Evolutionary conservation across 345 rosid genomes (phyloP).

Genomic region (Barbarea vulgaris): DNA sequence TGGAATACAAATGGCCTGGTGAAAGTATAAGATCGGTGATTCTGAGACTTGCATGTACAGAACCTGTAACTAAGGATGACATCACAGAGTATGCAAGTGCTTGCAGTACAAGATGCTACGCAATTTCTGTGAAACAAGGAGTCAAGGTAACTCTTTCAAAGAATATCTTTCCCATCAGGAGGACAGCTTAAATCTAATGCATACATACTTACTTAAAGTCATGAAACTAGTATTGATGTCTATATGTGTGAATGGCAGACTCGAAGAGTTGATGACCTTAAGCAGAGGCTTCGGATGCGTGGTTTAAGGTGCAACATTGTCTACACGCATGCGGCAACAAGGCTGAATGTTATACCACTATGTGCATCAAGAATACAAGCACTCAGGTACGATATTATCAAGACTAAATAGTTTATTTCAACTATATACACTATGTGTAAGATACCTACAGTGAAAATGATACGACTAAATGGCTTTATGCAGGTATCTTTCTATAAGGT

Average conservation of each 20-base stretch:
- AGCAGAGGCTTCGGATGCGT: slow-evolving; percentile 81
- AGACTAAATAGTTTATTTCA: slow-evolving; percentile 8
- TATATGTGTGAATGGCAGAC: slow-evolving; percentile 49
- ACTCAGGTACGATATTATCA: slow-evolving; percentile 55
- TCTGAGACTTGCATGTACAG: slow-evolving; percentile 54
- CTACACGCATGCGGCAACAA: slow-evolving; percentile 62
- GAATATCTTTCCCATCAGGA: not conserved
- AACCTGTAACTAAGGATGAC: slow-evolving; percentile 57
- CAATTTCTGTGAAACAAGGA: slow-evolving; percentile 67
- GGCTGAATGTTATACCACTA: slow-evolving; percentile 74
- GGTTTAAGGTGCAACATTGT: slow-evolving; percentile 76
- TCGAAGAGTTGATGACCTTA: slow-evolving; percentile 64
- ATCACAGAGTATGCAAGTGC: slow-evolving; percentile 49
- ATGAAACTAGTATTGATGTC: slow-evolving; percentile 21
- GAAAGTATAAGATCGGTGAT: slow-evolving; percentile 63
- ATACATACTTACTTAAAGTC: slow-evolving; percentile 5
- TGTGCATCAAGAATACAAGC: slow-evolving; percentile 87
- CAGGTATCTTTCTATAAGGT: slow-evolving; percentile 83
- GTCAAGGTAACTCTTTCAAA: slow-evolving; percentile 49
- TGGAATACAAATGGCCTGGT: slow-evolving; percentile 90
- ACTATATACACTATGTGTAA: not conserved
- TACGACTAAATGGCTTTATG: slow-evolving; percentile 25
- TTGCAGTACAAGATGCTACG: slow-evolving; percentile 64
- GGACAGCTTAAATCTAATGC: not conserved
- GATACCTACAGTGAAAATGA: not conserved